These are phyloP conservation scores for Leersia perrieri DNA, from an alignment of 176 grass and related monocot species.

Conservation along the genomic window DNA sequence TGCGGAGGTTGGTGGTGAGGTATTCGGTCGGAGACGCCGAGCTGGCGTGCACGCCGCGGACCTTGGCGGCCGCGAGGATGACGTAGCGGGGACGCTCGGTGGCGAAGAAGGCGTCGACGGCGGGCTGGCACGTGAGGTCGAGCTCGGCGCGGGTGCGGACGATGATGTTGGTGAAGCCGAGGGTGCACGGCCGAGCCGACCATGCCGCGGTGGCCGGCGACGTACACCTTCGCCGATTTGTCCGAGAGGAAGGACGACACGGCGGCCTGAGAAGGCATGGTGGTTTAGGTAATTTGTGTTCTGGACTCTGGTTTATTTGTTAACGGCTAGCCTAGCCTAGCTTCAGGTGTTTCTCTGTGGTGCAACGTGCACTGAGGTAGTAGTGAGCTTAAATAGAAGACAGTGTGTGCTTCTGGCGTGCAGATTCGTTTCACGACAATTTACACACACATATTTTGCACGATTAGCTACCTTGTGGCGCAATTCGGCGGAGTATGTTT, in stretches of 20 bases:
- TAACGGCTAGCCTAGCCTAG: too few relatives aligned
- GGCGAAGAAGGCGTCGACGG: slow-evolving; percentile 50
- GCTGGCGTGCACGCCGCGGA: slow-evolving; percentile 55
- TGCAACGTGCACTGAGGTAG: too few relatives aligned
- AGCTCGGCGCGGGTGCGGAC: slow-evolving; percentile 40
- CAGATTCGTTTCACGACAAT: too few relatives aligned
- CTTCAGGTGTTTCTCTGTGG: too few relatives aligned
- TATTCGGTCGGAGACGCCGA: slow-evolving; percentile 42
- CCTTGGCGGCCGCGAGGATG: slow-evolving; percentile 54
- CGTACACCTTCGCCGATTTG: slow-evolving; percentile 42
- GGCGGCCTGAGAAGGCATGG: neutral
- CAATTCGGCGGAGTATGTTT: too few relatives aligned
- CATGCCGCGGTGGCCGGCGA: slow-evolving; percentile 51
- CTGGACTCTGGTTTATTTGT: too few relatives aligned
- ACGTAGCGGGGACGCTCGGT: slow-evolving; percentile 43
- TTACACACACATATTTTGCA: too few relatives aligned
- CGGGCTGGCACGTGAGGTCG: slow-evolving; percentile 44
- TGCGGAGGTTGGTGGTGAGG: slow-evolving; percentile 48
- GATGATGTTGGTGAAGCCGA: slow-evolving; percentile 52
- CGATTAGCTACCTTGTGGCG: too few relatives aligned
- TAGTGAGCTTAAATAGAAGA: too few relatives aligned
- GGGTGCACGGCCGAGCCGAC: slow-evolving; percentile 45
- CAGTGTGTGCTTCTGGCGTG: too few relatives aligned
- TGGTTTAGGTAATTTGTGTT: neutral
- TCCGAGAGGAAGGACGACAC: slow-evolving; percentile 45